A percentile compares a stretch with the other conserved stretches of the same genome.
These are phyloP conservation scores for Neopestalotiopsis rosae DNA, from an alignment of 2,329 filamentous ascomycete species.

Conservation along the genomic window DNA sequence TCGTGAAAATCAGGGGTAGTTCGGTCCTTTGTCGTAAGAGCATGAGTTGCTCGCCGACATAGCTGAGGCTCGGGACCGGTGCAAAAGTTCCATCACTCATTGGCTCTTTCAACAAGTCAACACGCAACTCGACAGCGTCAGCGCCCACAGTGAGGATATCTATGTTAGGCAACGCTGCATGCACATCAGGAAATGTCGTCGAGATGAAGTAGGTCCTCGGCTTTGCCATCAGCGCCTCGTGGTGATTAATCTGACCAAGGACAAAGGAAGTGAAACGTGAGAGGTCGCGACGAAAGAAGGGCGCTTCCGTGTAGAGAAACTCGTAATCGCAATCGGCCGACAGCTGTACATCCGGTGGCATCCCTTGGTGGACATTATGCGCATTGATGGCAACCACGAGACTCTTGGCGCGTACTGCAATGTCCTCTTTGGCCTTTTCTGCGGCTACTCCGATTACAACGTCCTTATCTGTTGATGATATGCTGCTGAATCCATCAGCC, in stretches of 20 bases:
- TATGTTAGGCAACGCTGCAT: slow-evolving; percentile 80
- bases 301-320: slow-evolving; percentile 77
- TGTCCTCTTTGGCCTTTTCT: slow-evolving; percentile 59
- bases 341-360: slow-evolving; percentile 69
- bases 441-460: slow-evolving; percentile 72
- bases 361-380: slow-evolving; percentile 74
- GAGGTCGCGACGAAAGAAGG: slow-evolving; percentile 76
- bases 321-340: slow-evolving; percentile 81
- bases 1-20: slow-evolving; percentile 89
- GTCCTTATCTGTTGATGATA: slow-evolving; percentile 60
- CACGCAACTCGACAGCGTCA: slow-evolving; percentile 83
- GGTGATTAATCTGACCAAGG: slow-evolving; percentile 78
- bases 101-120: slow-evolving; percentile 80
- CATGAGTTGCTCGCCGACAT: slow-evolving; percentile 88
- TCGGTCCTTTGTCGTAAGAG: slow-evolving; percentile 82
- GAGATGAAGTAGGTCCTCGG: slow-evolving; percentile 84
- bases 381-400: slow-evolving; percentile 75
- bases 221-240: slow-evolving; percentile 79
- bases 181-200: slow-evolving; percentile 86
- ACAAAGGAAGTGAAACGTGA: slow-evolving; percentile 81
- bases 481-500: slow-evolving; percentile 58
- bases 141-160: slow-evolving; percentile 87
- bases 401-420: slow-evolving; percentile 61
- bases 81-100: slow-evolving; percentile 65
- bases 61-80: slow-evolving; percentile 76